Percentiles rank a stretch among this genome's conserved stretches.
phyloP scores from a whole-genome alignment of 176 grass and related monocot species.

The Tuctoria greenei region DNA sequence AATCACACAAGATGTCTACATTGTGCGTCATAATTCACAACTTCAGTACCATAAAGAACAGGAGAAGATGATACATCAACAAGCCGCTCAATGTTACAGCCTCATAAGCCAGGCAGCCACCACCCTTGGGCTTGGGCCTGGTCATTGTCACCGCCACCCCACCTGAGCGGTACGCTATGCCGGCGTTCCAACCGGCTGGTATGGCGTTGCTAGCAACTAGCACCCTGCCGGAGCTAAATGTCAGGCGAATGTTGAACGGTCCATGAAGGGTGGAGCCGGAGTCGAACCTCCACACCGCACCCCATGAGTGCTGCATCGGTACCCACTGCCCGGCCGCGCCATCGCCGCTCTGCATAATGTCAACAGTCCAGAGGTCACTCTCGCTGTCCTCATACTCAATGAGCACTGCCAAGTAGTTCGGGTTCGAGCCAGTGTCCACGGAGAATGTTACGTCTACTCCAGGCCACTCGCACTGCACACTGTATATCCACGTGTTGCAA shows the following conservation, averaged over 20 bases:
- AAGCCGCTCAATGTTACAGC: not conserved
- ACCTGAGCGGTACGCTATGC: conserved; percentile 34
- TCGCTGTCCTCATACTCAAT: conserved; percentile 68
- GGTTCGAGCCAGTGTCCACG: conserved; percentile 76
- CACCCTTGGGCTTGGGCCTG: conserved; percentile 1
- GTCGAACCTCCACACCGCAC: conserved; percentile 55
- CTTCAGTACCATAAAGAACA: conserved; percentile 21
- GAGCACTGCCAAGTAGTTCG: conserved; percentile 72
- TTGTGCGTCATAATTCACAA: conserved; percentile 16
- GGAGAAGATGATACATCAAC: conserved; percentile 11
- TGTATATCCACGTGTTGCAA: not conserved
- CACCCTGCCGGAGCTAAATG: conserved; percentile 40
- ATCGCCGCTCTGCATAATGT: conserved; percentile 40
- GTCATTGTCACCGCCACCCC: conserved; percentile 36
- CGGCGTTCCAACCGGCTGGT: conserved; percentile 42
- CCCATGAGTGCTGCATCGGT: conserved; percentile 64
- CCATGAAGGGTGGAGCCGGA: conserved; percentile 40
- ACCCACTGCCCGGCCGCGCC: conserved; percentile 18
- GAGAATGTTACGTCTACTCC: conserved; percentile 65
- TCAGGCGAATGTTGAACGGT: conserved; percentile 50
- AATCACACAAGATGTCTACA: not conserved
- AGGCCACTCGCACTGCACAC: conserved; percentile 37
- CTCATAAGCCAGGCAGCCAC: not conserved
- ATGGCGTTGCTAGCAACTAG: conserved; percentile 50
- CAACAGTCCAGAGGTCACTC: conserved; percentile 58